Evolutionary conservation across 2,329 filamentous ascomycete species (phyloP).

Genomic region (Penicillium sp.): DNA sequence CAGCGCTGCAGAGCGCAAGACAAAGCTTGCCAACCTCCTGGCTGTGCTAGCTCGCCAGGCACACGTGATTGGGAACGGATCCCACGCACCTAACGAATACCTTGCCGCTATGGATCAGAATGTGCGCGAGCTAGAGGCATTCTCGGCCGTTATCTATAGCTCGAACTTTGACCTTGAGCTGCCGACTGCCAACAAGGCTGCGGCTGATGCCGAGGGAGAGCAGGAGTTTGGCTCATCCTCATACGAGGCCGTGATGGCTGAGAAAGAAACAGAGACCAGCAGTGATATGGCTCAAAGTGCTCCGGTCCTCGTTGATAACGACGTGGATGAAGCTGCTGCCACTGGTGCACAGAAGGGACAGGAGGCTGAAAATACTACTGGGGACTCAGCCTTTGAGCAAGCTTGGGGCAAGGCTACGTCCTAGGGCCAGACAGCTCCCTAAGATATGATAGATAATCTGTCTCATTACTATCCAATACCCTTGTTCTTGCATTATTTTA

Average conservation of each 20-base stretch:
- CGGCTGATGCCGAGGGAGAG: neutral
- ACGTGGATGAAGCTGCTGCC: neutral
- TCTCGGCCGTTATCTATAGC: constrained; percentile 48
- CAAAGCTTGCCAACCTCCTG: constrained; percentile 81
- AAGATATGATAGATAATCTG: neutral
- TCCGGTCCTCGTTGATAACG: constrained; percentile 10
- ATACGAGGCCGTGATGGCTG: constrained; percentile 20
- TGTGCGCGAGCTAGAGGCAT: constrained; percentile 46
- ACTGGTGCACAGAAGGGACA: constrained; percentile 2
- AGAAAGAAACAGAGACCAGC: constrained; percentile 12
- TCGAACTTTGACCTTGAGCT: constrained; percentile 43
- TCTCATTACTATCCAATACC: constrained; percentile 13
- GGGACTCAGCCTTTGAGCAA: constrained; percentile 31
- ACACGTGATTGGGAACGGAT: constrained; percentile 75
- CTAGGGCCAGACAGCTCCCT: constrained; percentile 1
- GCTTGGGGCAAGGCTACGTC: constrained; percentile 36
- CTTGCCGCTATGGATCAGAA: constrained; percentile 42
- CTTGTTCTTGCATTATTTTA: constrained; percentile 11
- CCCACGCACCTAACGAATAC: constrained; percentile 44
- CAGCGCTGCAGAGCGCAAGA: constrained; percentile 43
- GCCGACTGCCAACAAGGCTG: constrained; percentile 19
- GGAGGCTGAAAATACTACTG: constrained; percentile 3
- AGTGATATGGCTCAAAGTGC: constrained; percentile 5
- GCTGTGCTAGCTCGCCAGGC: constrained; percentile 88
- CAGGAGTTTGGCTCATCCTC: constrained; percentile 13